Conservation (phyloP, 306 rosid genomes). For the Ziziphus jujuba region DNA sequence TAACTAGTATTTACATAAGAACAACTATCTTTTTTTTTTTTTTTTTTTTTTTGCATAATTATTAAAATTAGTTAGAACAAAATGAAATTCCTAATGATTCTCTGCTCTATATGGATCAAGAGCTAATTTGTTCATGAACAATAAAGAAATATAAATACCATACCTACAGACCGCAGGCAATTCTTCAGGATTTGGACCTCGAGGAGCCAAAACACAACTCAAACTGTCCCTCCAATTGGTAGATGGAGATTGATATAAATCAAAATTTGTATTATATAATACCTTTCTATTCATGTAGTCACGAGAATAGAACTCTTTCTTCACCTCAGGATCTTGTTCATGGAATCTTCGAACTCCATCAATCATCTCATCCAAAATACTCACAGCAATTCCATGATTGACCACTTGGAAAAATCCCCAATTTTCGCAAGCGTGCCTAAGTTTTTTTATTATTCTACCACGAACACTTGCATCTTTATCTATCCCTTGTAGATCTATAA, state of each 20-base stretch:
- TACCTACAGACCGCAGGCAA: conserved; percentile 46
- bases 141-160: background rate
- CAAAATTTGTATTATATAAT: conserved; percentile 35
- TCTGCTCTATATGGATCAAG: no score
- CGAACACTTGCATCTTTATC: conserved; percentile 10
- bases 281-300: conserved; percentile 17
- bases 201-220: conserved; percentile 31
- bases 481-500: conserved; percentile 40
- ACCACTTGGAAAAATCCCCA: conserved; percentile 57
- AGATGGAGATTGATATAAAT: conserved; percentile 29
- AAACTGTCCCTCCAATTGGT: conserved; percentile 70
- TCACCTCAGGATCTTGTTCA: conserved; percentile 44
- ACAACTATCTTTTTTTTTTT: no score
- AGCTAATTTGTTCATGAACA: no score
- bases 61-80: no score
- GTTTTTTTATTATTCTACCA: conserved; percentile 28
- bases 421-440: conserved; percentile 28
- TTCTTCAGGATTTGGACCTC: conserved; percentile 22
- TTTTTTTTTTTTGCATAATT: no score
- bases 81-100: no score
- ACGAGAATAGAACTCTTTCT: conserved; percentile 43
- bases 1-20: no score
- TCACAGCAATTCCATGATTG: conserved; percentile 43
- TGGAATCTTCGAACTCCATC: conserved; percentile 39
- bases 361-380: conserved; percentile 37